These are phyloP conservation scores for Coemansia sp. DNA, from an alignment of 192 early-diverging fungal species.

Conservation along the genomic window DNA sequence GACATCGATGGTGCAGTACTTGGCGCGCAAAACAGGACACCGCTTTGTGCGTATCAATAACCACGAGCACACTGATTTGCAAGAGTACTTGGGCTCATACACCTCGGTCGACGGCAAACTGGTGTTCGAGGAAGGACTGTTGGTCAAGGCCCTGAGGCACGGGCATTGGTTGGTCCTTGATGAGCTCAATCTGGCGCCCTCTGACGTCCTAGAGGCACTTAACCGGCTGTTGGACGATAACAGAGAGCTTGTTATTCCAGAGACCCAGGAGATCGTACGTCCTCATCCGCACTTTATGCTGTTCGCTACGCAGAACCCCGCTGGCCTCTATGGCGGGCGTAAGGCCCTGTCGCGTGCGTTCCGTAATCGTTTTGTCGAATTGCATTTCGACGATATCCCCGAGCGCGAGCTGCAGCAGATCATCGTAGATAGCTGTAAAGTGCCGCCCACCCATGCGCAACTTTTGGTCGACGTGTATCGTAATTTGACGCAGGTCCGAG, in stretches of 20 bases:
- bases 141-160: slow-evolving; percentile 90
- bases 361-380: slow-evolving; percentile 95
- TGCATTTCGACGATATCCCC: slow-evolving; percentile 97
- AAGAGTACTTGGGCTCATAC: slow-evolving; percentile 97
- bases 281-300: slow-evolving; percentile 97
- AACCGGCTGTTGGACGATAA: slow-evolving; percentile 98
- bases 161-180: slow-evolving; percentile 99
- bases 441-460: slow-evolving; percentile 89
- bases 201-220: slow-evolving; percentile 97
- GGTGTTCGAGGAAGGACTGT: slow-evolving; percentile 94
- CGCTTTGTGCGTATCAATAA: slow-evolving; percentile 98
- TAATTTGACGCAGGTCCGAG: slow-evolving; percentile 71
- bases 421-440: slow-evolving; percentile 76
- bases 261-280: slow-evolving; percentile 91
- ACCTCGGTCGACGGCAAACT: slow-evolving; percentile 83
- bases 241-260: slow-evolving; percentile 93
- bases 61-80: slow-evolving; percentile 98
- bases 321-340: slow-evolving; percentile 96
- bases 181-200: slow-evolving; percentile 97
- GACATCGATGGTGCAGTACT: slow-evolving; percentile 96
- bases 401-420: slow-evolving; percentile 90
- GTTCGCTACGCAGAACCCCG: slow-evolving; percentile 99
- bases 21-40: slow-evolving; percentile 91
- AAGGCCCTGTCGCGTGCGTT: slow-evolving; percentile 96
- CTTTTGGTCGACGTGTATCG: slow-evolving; percentile 87